A percentile compares a stretch with the other conserved stretches of the same genome.
phyloP scores from a whole-genome alignment of 2,329 filamentous ascomycete genomes.

The Epichloe gansuensis region DNA sequence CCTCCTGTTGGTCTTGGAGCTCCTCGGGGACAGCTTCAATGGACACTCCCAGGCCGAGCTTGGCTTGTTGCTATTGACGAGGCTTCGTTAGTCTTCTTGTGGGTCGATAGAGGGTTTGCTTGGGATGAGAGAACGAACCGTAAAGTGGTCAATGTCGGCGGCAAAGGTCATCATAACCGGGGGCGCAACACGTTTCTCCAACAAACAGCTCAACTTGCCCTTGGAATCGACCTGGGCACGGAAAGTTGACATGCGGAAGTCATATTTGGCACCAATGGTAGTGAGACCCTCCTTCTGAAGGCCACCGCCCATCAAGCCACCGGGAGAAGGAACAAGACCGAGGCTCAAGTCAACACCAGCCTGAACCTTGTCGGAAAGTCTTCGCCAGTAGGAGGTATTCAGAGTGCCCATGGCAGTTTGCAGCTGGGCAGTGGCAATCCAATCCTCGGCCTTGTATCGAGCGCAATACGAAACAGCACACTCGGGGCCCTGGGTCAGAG shows the following conservation, averaged over 20 bases:
- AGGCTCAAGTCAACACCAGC: slow-evolving; percentile 91
- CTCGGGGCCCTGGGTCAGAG: slow-evolving; percentile 76
- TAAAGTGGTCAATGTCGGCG: slow-evolving; percentile 89
- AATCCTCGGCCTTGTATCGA: slow-evolving; percentile 82
- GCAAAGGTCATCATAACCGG: slow-evolving; percentile 90
- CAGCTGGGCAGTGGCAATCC: slow-evolving; percentile 84
- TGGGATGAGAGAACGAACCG: slow-evolving; percentile 46
- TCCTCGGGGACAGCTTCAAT: slow-evolving; percentile 79
- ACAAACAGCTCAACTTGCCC: slow-evolving; percentile 80
- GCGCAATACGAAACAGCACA: slow-evolving; percentile 80
- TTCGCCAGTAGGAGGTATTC: slow-evolving; percentile 88
- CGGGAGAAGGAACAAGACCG: slow-evolving; percentile 55
- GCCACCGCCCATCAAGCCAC: slow-evolving; percentile 62
- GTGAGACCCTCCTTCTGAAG: slow-evolving; percentile 78
- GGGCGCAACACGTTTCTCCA: slow-evolving; percentile 92
- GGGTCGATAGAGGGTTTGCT: slow-evolving; percentile 7
- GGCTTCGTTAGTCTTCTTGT: background rate
- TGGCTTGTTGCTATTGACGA: slow-evolving; percentile 65
- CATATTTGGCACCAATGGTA: slow-evolving; percentile 91
- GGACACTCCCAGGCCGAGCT: slow-evolving; percentile 87
- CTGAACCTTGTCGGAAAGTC: slow-evolving; percentile 86
- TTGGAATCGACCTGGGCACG: slow-evolving; percentile 90
- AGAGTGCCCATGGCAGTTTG: slow-evolving; percentile 71
- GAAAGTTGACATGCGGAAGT: slow-evolving; percentile 92
- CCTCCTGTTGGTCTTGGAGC: slow-evolving; percentile 72